Percentiles rank a stretch among this genome's conserved stretches.
Evolutionary conservation across 2,329 filamentous ascomycete species (phyloP).

Genomic region (Cryphonectria parasitica): DNA sequence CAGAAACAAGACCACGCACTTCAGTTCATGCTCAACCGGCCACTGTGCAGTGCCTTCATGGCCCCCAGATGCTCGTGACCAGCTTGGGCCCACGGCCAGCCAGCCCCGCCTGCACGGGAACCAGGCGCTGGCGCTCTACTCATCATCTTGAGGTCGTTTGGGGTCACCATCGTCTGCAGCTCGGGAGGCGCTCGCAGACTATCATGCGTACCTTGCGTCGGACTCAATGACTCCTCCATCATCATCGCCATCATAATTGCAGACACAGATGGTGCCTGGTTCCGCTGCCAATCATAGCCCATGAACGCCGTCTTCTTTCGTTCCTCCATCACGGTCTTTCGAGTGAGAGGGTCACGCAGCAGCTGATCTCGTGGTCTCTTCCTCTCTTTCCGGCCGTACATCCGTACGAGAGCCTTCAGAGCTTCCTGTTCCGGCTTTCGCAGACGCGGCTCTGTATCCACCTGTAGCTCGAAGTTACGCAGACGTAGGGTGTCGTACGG

Average conservation of each 20-base stretch:
- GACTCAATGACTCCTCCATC: not conserved
- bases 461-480: conserved; percentile 53
- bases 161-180: not conserved
- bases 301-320: conserved; percentile 84
- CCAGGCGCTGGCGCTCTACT: not conserved
- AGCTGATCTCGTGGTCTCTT: conserved; percentile 85
- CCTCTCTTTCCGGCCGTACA: conserved; percentile 65
- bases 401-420: conserved; percentile 55
- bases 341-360: conserved; percentile 72
- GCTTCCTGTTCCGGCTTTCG: conserved; percentile 44
- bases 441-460: conserved; percentile 45
- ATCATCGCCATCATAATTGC: conserved; percentile 2
- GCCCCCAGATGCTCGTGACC: conserved; percentile 27
- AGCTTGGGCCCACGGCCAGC: conserved; percentile 1
- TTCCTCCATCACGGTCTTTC: conserved; percentile 72
- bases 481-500: conserved; percentile 55
- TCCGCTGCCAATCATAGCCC: conserved; percentile 82
- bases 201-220: not conserved
- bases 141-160: not conserved
- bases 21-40: conserved; percentile 24
- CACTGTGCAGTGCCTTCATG: conserved; percentile 30
- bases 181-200: not conserved
- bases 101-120: conserved; percentile 10
- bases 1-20: not conserved
- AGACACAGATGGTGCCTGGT: conserved; percentile 32